Base-by-base conservation (phyloP, 352 stramenopile genomes). In the Phytophthora pluvialis region DNA sequence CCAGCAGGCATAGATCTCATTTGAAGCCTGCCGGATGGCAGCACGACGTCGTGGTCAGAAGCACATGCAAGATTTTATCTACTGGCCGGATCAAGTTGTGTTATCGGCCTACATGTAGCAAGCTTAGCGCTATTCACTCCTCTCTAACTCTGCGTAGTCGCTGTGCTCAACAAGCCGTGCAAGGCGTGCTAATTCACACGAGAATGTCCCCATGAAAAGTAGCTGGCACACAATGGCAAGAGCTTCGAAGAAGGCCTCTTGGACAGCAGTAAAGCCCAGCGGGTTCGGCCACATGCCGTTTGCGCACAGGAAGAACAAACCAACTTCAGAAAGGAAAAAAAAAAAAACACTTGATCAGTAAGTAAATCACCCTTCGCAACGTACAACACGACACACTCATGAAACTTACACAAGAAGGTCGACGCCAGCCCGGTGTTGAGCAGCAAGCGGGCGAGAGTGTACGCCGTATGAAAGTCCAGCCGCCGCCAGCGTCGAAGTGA, bases 141-240 rank as follows among this genome's bases (percentile, higher is more conserved):
- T 80, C 56, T 89, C 80, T 49, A 91, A 56, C 32, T 87, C 71
- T 35, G 73, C 49, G 57, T 91, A 90, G 56, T 93, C 81, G 42
- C 64, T 81, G 28, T 77, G 66, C 44, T 94, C 82, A 38, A 93
- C 79, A 36, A 89, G 71, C 7, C 67, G 67, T 29, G 74, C 72
- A 47, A 94, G 79, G 49, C 74, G 67, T 11, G 83, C 70, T 18
- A 93, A 61, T 57, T 96, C 88, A 46, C 84, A 90, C 4, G 83
- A 91, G 1, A 93, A 59, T 47, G 88, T 96, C 11, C 88, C 88
- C 81, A 96, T 93, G 74, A 90, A 96, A 16, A 96, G 64, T n/a
- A 96, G 73, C 56, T 96, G 88, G 39, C 84, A 96, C 13, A 94
- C 72, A 64, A 96, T 94, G 3, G 88, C 86, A 45, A 92, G 77